Base-by-base conservation (phyloP, 164 flowering plant species). In the Akebia trifoliata region DNA sequence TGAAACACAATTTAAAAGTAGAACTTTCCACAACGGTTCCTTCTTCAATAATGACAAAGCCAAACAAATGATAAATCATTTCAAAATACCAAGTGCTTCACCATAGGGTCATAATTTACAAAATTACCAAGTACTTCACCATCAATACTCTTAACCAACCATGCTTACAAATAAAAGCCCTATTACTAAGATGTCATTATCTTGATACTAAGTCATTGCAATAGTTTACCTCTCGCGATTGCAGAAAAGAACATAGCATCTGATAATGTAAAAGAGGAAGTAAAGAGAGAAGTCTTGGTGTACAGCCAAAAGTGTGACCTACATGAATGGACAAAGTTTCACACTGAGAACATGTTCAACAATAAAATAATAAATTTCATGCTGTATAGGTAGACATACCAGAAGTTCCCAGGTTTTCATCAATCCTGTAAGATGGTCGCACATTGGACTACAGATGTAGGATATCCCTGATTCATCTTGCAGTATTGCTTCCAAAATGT, bases 71-170 rank as follows among this genome's bases (percentile, higher is more conserved):
- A 54, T 51, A 26, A 30, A 56, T n/a, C 10, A 40, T 42, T 34
- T 45, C 50, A 56, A 31, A 29, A 28, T 45, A 90, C 99, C 96
- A n/a, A n/a, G n/a, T n/a, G n/a, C n/a, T n/a, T n/a, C n/a, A n/a
- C n/a, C n/a, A n/a, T n/a, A n/a, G n/a, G n/a, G n/a, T n/a, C n/a
- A n/a, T n/a, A n/a, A n/a, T n/a, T n/a, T n/a, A n/a, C n/a, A n/a
- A n/a, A n/a, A n/a, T n/a, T n/a, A n/a, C n/a, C n/a, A n/a, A n/a
- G n/a, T n/a, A n/a, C n/a, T n/a, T n/a, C n/a, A n/a, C n/a, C n/a
- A n/a, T n/a, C n/a, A n/a, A n/a, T n/a, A n/a, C n/a, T n/a, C n/a
- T n/a, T n/a, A n/a, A n/a, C n/a, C n/a, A n/a, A n/a, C n/a, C n/a
- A n/a, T n/a, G n/a, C n/a, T n/a, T n/a, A n/a, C n/a, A n/a, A n/a